A percentile compares a stretch with the other conserved stretches of the same genome.
phyloP scores from a whole-genome alignment of 306 rosid genomes.

The Prosopis cineraria region DNA sequence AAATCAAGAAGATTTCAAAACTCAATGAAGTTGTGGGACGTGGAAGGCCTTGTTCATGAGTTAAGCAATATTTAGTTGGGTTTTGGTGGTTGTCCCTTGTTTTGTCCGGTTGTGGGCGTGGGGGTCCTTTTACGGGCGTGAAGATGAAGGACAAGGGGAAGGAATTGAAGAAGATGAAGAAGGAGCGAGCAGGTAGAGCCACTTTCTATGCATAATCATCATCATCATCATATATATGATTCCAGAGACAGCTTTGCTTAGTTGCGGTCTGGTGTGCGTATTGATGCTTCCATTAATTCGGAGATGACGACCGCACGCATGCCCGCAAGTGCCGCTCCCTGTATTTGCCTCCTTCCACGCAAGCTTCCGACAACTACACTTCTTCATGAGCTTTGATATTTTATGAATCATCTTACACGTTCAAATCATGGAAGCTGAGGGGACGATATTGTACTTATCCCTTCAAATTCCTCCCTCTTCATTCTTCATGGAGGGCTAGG shows the following conservation, averaged over 20 bases:
- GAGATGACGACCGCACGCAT: background rate
- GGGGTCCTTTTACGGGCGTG: background rate
- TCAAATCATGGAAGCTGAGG: no score
- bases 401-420: no score
- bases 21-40: background rate
- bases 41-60: background rate
- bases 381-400: no score
- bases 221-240: background rate
- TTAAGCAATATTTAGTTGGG: background rate
- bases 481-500: no score
- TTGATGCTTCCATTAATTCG: slow-evolving; percentile 2
- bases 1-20: background rate
- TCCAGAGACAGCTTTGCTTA: background rate
- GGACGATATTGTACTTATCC: no score
- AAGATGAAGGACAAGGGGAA: background rate
- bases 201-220: background rate
- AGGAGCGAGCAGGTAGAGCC: background rate
- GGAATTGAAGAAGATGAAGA: background rate
- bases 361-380: no score
- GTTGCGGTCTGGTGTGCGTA: background rate
- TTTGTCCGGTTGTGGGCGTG: background rate
- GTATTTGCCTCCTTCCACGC: background rate
- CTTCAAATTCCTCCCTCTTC: no score
- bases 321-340: background rate
- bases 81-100: background rate